Conservation (phyloP, 2,329 filamentous ascomycete genomes). For the Cryphonectria japonica region DNA sequence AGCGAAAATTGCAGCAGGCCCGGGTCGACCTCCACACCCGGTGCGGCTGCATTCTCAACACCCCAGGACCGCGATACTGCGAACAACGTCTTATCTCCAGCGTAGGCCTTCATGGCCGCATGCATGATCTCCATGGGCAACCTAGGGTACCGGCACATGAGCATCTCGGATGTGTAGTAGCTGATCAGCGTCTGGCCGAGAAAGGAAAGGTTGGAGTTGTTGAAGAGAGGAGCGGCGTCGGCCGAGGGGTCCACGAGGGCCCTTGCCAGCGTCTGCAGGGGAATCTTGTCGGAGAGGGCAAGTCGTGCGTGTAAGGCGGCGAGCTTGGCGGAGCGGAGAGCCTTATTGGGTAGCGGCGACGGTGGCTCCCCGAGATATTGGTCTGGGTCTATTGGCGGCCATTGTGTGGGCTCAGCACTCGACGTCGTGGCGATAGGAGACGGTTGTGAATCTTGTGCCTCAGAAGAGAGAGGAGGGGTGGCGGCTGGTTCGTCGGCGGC, state of each 20-base stretch:
- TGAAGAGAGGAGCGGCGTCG: constrained; percentile 78
- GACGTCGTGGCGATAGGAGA: constrained; percentile 35
- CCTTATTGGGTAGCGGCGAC: constrained; percentile 71
- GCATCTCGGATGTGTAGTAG: constrained; percentile 86
- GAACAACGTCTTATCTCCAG: constrained; percentile 74
- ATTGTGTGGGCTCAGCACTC: constrained; percentile 35
- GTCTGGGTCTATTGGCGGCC: constrained; percentile 42
- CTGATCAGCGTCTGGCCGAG: constrained; percentile 82
- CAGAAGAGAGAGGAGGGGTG: constrained; percentile 14
- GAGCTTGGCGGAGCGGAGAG: constrained; percentile 80
- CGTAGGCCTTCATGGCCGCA: constrained; percentile 82
- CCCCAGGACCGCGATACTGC: constrained; percentile 85
- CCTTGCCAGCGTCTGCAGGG: constrained; percentile 82
- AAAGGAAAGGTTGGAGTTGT: constrained; percentile 82
- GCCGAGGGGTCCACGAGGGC: constrained; percentile 85
- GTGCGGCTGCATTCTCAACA: constrained; percentile 82
- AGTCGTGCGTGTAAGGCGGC: constrained; percentile 90
- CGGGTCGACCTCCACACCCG: constrained; percentile 89
- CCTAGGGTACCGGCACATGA: constrained; percentile 87
- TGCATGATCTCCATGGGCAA: constrained; percentile 88
- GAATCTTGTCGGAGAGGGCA: constrained; percentile 78
- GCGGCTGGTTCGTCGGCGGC: constrained; percentile 13
- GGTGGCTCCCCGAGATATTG: constrained; percentile 43
- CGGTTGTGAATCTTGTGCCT: constrained; percentile 6
- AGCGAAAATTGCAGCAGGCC: constrained; percentile 81